phyloP scores from a whole-genome alignment of 257 asterid genomes.

The Scutellaria galericulata region DNA sequence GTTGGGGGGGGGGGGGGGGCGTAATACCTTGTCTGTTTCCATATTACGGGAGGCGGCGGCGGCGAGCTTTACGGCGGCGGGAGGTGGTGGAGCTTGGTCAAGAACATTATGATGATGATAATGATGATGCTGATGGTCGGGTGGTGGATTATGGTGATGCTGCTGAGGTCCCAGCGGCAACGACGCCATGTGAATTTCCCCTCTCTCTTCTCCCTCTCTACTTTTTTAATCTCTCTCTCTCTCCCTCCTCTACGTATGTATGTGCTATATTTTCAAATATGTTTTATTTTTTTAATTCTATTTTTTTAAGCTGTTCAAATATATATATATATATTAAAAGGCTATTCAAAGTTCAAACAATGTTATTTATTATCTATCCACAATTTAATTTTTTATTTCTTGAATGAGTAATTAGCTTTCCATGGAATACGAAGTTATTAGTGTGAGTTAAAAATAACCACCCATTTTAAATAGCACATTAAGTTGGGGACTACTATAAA shows the following conservation, averaged over 20 bases:
- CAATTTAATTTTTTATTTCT: too few species aligned
- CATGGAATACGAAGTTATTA: too few species aligned
- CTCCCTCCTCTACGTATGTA: not conserved
- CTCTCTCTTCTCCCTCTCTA: constrained; percentile 24
- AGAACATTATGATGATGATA: constrained; percentile 46
- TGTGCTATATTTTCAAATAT: too few species aligned
- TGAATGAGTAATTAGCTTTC: too few species aligned
- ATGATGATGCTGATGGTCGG: constrained; percentile 44
- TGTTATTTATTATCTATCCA: too few species aligned
- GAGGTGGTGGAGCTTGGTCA: constrained; percentile 58
- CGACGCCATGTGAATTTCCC: constrained; percentile 71
- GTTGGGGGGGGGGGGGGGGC: not conserved
- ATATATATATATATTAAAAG: too few species aligned
- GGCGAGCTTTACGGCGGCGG: constrained; percentile 56
- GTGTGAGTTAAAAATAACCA: too few species aligned
- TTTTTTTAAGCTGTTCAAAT: not conserved
- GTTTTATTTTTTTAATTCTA: not conserved
- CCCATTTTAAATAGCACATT: too few species aligned
- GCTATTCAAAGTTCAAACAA: too few species aligned
- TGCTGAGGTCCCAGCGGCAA: constrained; percentile 82
- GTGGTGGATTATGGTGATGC: constrained; percentile 52
- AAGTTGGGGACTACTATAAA: too few species aligned
- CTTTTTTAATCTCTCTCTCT: constrained; percentile 8
- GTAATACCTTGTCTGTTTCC: constrained; percentile 69
- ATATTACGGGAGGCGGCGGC: constrained; percentile 41